Evolutionary conservation across 2,329 filamentous ascomycete genomes (phyloP).

Genomic region (Pseudogymnoascus pannorum): DNA sequence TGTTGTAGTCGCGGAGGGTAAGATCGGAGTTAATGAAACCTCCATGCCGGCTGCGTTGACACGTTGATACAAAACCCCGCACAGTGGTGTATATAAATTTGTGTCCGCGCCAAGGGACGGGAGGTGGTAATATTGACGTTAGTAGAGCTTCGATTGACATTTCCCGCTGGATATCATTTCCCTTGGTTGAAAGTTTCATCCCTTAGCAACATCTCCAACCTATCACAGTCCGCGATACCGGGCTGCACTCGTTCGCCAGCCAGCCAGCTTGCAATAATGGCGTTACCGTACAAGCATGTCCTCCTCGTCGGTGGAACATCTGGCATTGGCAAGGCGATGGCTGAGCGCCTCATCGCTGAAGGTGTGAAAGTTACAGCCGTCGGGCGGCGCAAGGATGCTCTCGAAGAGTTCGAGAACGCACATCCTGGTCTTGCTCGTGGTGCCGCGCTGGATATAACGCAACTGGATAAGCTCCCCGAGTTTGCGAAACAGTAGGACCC

Average conservation of each 20-base stretch:
- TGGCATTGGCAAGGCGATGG: slow-evolving; percentile 44
- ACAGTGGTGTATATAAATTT: background rate
- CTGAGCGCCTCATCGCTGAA: slow-evolving; percentile 37
- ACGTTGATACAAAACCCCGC: background rate
- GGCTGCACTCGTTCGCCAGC: too few species aligned
- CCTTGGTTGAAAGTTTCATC: background rate
- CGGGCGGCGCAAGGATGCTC: slow-evolving; percentile 44
- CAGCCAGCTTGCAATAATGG: slow-evolving; percentile 30
- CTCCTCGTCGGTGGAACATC: slow-evolving; percentile 49
- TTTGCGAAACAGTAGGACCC: slow-evolving; percentile 31
- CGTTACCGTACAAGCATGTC: slow-evolving; percentile 47
- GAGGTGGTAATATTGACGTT: background rate
- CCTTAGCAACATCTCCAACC: background rate
- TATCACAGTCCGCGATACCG: background rate
- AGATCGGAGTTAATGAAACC: background rate
- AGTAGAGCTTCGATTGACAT: background rate
- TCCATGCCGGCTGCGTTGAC: background rate
- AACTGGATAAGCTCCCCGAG: slow-evolving; percentile 34
- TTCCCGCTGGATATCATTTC: background rate
- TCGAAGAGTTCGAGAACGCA: slow-evolving; percentile 40
- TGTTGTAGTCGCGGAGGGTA: background rate
- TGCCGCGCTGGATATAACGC: slow-evolving; percentile 38
- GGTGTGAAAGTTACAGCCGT: slow-evolving; percentile 45
- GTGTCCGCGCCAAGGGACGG: background rate
- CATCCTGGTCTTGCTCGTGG: slow-evolving; percentile 21